phyloP scores from a whole-genome alignment of 345 rosid genomes.

The Gynandropsis gynandra region DNA sequence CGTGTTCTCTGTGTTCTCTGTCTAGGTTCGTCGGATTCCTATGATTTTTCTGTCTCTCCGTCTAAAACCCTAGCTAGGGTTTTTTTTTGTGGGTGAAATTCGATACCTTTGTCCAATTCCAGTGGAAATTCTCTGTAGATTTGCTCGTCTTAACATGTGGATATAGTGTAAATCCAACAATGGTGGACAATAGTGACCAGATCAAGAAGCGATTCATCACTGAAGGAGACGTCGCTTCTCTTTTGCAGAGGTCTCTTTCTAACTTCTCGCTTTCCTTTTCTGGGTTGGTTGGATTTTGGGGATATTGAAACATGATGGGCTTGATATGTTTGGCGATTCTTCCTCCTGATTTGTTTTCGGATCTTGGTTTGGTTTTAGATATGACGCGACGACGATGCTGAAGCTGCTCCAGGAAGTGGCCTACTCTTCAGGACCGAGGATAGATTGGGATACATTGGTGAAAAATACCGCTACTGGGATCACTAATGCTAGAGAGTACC shows the following conservation, averaged over 20 bases:
- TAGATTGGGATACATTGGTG: conserved; percentile 61
- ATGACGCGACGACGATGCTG: conserved; percentile 46
- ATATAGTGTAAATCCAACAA: conserved; percentile 18
- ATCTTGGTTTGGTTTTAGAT: conserved; percentile 27
- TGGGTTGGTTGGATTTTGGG: background rate
- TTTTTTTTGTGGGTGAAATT: conserved; percentile 14
- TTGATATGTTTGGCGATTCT: background rate
- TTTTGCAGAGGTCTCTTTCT: conserved; percentile 54
- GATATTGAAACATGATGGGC: background rate
- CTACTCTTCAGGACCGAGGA: conserved; percentile 33
- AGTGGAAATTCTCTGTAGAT: conserved; percentile 10
- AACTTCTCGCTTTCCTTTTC: background rate
- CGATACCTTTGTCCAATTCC: background rate
- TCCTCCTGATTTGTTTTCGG: background rate
- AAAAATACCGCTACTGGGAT: conserved; percentile 63
- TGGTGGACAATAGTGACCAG: conserved; percentile 47
- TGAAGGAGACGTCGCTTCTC: conserved; percentile 59
- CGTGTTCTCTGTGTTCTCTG: background rate
- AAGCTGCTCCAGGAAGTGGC: conserved; percentile 59
- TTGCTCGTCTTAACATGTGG: conserved; percentile 26
- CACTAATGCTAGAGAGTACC: conserved; percentile 64
- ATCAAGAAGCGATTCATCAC: conserved; percentile 44
- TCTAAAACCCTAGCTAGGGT: conserved; percentile 37
- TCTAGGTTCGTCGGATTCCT: background rate
- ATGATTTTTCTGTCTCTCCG: conserved; percentile 7